phyloP scores from a whole-genome alignment of 306 rosid species.

The Malus sylvestris region DNA sequence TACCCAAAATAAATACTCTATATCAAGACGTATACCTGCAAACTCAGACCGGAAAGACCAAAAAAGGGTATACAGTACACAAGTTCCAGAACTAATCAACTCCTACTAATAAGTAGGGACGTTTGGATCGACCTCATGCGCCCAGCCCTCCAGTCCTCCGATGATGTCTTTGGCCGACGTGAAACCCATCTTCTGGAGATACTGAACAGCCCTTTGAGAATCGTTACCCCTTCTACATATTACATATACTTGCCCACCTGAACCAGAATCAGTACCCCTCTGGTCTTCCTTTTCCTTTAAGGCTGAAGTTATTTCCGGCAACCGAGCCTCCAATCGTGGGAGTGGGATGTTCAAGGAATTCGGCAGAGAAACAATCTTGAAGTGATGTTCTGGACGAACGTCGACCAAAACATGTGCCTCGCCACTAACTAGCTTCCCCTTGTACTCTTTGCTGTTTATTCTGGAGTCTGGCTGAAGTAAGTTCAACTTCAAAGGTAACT shows the following conservation, averaged over 20 bases:
- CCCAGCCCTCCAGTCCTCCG: slow-evolving; percentile 87
- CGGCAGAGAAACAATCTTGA: slow-evolving; percentile 84
- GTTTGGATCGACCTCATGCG: slow-evolving; percentile 61
- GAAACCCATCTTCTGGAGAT: slow-evolving; percentile 68
- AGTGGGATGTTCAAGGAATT: slow-evolving; percentile 75
- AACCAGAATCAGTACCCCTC: neutral
- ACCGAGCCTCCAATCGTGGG: slow-evolving; percentile 51
- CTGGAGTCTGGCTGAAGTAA: slow-evolving; percentile 63
- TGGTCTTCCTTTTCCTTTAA: slow-evolving; percentile 23
- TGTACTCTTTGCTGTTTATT: slow-evolving; percentile 61
- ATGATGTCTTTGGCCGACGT: slow-evolving; percentile 69
- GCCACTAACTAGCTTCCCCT: slow-evolving; percentile 35
- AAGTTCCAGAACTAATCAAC: neutral
- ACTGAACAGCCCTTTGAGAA: slow-evolving; percentile 87
- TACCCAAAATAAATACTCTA: neutral
- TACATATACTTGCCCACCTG: slow-evolving; percentile 40
- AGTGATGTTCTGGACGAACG: slow-evolving; percentile 82
- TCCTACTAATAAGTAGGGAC: slow-evolving; percentile 45
- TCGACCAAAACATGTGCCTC: slow-evolving; percentile 71
- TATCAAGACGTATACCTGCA: neutral
- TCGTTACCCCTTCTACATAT: slow-evolving; percentile 93
- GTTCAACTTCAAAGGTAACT: slow-evolving; percentile 69
- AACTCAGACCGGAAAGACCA: neutral
- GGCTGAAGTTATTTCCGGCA: slow-evolving; percentile 43
- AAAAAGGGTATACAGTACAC: neutral